Base-by-base conservation (phyloP, 768 basidiomycete genomes). In the Peribolospora kevripleyi region DNA sequence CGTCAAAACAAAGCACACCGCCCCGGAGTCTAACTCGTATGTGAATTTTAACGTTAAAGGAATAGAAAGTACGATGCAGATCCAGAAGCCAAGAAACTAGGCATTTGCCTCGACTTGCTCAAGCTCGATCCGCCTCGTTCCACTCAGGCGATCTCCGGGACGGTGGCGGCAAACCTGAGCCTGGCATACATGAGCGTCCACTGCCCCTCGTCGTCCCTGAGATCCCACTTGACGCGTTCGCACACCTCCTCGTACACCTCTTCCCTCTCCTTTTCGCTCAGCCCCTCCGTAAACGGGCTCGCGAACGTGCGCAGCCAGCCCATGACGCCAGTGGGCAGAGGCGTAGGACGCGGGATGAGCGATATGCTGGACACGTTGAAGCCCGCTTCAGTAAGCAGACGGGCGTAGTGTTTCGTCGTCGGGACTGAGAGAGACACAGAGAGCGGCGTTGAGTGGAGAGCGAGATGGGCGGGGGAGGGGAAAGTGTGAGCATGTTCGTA, bases 171-270 rank as follows among this genome's bases (percentile, higher is more conserved):
- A 59, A 82, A 78, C 53, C 82, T 71, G 61, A 85, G 65, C 50
- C 84, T 70, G 58, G 75, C 75, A 62, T 83, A 84, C 73, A 84
- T 76, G 69, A 83, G 68, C 40, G 73, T 68, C 81, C 81, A 83
- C 8, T 73, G 72, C 11, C 78, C 64, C 51, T 54, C 49, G 11
- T 48, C 51, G 47, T 59, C 56, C 45, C 52, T 47, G 43, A 60
- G 52, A 46, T 61, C 58, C 43, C 57, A 43, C 46, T 59, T 52
- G 36, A 57, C 42, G 8, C 54, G 11, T 13, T 54, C 43, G 50
- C 62, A 63, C 5, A 66, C 59, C 48, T 64, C 62, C 41, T 73
- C 71, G 6, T 81, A 76, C 46, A 84, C 75, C 52, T 69, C 69
- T 36, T 70, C 68, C 0, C 78, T 79, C 58, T 79, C 75, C 45